These are phyloP conservation scores for Apophysomyces elegans DNA, from an alignment of 371 early-diverging fungal genomes.

Conservation along the genomic window DNA sequence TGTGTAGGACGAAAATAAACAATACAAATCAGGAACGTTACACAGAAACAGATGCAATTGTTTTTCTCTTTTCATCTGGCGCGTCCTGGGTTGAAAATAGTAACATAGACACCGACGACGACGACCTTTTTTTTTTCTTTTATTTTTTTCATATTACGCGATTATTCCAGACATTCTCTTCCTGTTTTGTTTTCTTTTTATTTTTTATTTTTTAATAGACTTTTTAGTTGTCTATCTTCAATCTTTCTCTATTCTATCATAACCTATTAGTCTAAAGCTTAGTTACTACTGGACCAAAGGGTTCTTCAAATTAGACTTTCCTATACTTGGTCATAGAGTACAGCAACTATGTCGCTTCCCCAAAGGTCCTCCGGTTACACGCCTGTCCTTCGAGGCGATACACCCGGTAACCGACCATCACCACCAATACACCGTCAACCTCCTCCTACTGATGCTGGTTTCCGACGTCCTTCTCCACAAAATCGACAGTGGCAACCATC, in stretches of 20 bases:
- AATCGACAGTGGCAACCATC: not conserved
- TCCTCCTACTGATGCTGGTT: not conserved
- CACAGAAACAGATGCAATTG: constrained; percentile 7
- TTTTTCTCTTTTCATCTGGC: constrained; percentile 11
- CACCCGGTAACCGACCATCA: constrained; percentile 10
- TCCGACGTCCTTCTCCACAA: not conserved
- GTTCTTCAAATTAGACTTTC: not conserved
- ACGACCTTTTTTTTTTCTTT: constrained; percentile 4
- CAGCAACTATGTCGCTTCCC: not conserved
- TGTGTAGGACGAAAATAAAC: not conserved
- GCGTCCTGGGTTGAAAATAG: constrained; percentile 7
- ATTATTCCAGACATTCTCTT: not conserved
- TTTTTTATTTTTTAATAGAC: constrained; percentile 13
- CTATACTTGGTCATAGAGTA: not conserved
- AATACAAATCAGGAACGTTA: constrained; percentile 2
- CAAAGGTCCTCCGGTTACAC: constrained; percentile 10
- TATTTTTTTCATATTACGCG: constrained; percentile 9
- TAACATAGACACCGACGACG: not conserved
- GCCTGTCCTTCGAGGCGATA: constrained; percentile 9
- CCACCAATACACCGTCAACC: constrained; percentile 8
- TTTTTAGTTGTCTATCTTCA: too few relatives aligned
- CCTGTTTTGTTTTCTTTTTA: constrained; percentile 13
- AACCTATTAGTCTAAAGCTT: not conserved
- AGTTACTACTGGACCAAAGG: not conserved
- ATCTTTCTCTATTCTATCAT: constrained; percentile 2